A percentile compares a stretch with the other conserved stretches of the same genome.
Conservation (phyloP, 305 asterid genomes). For the Caryopteris hybrid region DNA sequence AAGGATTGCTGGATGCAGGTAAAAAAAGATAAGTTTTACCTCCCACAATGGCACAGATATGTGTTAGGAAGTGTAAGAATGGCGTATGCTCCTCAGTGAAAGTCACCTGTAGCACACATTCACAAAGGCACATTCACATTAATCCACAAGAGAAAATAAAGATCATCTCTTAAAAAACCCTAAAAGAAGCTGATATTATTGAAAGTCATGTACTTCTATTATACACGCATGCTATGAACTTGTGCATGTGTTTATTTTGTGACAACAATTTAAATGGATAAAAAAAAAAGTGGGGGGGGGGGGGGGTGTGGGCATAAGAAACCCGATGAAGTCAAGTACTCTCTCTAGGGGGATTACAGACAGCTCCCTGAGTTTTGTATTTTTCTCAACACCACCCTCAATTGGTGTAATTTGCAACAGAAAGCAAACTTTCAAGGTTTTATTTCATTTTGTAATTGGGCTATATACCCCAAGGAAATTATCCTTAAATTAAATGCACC, state of each 20-base stretch:
- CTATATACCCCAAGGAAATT: not conserved
- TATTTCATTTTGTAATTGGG: not conserved
- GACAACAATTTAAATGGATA: not conserved
- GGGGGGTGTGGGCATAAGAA: too few species aligned
- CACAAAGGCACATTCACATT: not conserved
- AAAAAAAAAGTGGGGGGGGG: not conserved
- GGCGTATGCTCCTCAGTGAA: conserved; percentile 72
- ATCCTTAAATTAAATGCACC: not conserved
- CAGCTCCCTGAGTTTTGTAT: not conserved
- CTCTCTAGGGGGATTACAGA: not conserved
- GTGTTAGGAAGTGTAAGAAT: conserved; percentile 88
- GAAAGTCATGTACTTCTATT: not conserved
- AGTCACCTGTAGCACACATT: conserved; percentile 55
- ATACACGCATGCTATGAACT: not conserved
- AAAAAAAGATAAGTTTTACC: conserved; percentile 37
- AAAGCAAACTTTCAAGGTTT: not conserved
- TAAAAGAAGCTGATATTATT: not conserved
- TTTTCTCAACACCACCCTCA: not conserved
- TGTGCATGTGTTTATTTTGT: not conserved
- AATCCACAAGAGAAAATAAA: not conserved
- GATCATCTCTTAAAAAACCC: not conserved
- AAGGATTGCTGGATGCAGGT: not conserved
- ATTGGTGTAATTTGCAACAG: not conserved
- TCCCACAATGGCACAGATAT: conserved; percentile 93
- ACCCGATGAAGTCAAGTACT: not conserved